These are phyloP conservation scores for Polyplosphaeria fusca DNA, from an alignment of 495 filamentous ascomycete species.

Conservation along the genomic window DNA sequence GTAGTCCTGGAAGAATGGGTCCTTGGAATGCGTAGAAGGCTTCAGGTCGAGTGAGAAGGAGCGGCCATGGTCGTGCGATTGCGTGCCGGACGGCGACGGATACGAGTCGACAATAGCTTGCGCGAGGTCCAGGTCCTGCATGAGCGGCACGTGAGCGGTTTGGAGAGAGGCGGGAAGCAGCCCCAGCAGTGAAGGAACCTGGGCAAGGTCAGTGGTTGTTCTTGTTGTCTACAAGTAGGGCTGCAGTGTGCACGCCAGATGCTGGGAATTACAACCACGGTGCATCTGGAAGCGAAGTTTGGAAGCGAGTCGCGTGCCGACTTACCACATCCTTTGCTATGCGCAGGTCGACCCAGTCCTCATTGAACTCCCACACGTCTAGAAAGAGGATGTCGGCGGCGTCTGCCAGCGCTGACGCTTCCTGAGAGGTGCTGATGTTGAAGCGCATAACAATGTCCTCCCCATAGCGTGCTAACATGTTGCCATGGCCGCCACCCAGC, in stretches of 20 bases:
- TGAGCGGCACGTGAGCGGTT: slow-evolving; percentile 67
- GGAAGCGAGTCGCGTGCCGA: slow-evolving; percentile 5
- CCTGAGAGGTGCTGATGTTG: slow-evolving; percentile 65
- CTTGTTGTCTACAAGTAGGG: too few relatives aligned
- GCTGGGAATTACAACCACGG: background rate
- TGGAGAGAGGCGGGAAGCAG: slow-evolving; percentile 75
- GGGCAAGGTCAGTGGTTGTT: background rate
- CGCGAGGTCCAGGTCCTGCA: slow-evolving; percentile 67
- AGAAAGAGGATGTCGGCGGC: slow-evolving; percentile 74
- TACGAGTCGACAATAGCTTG: slow-evolving; percentile 75
- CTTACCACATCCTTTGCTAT: slow-evolving; percentile 72
- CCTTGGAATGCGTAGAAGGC: slow-evolving; percentile 27
- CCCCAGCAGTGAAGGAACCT: slow-evolving; percentile 76
- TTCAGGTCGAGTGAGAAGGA: slow-evolving; percentile 35
- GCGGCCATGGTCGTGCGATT: slow-evolving; percentile 23
- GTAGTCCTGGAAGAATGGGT: slow-evolving; percentile 85
- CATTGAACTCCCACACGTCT: slow-evolving; percentile 85
- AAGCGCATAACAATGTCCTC: slow-evolving; percentile 86
- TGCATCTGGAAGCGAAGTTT: background rate
- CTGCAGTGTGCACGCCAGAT: background rate
- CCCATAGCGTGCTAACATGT: slow-evolving; percentile 64
- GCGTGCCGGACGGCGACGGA: slow-evolving; percentile 45
- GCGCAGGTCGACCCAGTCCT: slow-evolving; percentile 83
- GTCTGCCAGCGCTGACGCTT: slow-evolving; percentile 69
- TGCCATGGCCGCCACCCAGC: slow-evolving; percentile 21